These are phyloP conservation scores for Phaeoacremonium minimum DNA, from an alignment of 2,329 filamentous ascomycete genomes.

Conservation along the genomic window DNA sequence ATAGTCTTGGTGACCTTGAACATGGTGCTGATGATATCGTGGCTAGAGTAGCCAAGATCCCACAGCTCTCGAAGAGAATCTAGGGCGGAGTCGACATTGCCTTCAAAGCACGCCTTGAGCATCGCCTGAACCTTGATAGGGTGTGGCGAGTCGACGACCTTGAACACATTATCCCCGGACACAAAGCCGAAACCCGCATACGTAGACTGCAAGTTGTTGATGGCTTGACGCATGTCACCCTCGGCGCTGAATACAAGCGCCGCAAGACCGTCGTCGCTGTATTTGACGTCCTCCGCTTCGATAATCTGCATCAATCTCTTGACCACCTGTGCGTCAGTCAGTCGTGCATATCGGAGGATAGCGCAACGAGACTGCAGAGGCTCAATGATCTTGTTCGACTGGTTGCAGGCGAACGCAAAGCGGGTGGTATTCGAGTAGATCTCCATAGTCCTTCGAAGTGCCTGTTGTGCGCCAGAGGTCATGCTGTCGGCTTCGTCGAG, in stretches of 20 bases:
- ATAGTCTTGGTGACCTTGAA: conserved; percentile 98
- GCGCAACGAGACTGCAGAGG: conserved; percentile 96
- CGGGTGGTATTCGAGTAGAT: conserved; percentile 96
- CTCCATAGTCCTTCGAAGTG: conserved; percentile 93
- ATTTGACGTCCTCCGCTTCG: conserved; percentile 84
- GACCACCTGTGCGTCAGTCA: conserved; percentile 90
- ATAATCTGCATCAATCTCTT: conserved; percentile 89
- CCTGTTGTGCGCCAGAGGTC: conserved; percentile 95
- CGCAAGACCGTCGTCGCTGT: conserved; percentile 88
- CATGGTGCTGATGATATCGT: conserved; percentile 99
- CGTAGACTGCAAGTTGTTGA: conserved; percentile 96
- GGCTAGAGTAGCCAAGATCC: conserved; percentile 93
- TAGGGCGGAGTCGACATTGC: conserved; percentile 81
- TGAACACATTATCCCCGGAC: conserved; percentile 97
- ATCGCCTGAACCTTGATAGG: conserved; percentile 98
- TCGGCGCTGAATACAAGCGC: conserved; percentile 97
- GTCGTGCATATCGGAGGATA: conserved; percentile 86
- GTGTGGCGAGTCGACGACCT: conserved; percentile 93
- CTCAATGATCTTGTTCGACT: conserved; percentile 99
- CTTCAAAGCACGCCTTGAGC: conserved; percentile 95
- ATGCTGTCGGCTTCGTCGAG: conserved; percentile 98
- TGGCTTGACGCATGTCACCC: conserved; percentile 97
- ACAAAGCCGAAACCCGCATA: conserved; percentile 92
- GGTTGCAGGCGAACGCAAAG: conserved; percentile 97
- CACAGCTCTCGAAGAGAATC: conserved; percentile 87